These are phyloP conservation scores for Powellomyces hirtus DNA, from an alignment of 192 early-diverging fungal genomes.

Conservation along the genomic window DNA sequence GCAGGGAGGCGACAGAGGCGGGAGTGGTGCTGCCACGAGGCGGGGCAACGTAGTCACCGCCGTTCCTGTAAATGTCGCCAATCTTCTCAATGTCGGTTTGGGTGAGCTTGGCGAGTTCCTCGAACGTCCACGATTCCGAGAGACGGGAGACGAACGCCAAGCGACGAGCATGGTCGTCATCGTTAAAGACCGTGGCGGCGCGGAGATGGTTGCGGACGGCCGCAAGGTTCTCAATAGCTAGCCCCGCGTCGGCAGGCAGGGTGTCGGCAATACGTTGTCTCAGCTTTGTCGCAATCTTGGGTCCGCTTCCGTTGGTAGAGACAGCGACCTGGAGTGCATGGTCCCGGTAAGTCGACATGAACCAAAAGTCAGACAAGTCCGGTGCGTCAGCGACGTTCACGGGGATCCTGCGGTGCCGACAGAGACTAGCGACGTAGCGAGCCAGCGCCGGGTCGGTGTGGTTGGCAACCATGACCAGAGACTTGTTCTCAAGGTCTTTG, in stretches of 20 bases:
- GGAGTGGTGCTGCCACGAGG: not conserved
- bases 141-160: constrained; percentile 77
- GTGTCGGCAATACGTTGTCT: constrained; percentile 64
- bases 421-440: constrained; percentile 53
- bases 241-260: constrained; percentile 62
- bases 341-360: constrained; percentile 80
- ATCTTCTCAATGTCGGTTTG: constrained; percentile 60
- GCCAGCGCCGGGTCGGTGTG: constrained; percentile 41
- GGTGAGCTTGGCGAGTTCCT: constrained; percentile 68
- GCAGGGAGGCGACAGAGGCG: not conserved
- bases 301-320: constrained; percentile 82
- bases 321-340: constrained; percentile 86
- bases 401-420: constrained; percentile 64
- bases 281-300: constrained; percentile 76
- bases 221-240: constrained; percentile 70
- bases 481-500: constrained; percentile 32
- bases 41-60: constrained; percentile 14
- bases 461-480: constrained; percentile 63
- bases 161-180: constrained; percentile 59
- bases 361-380: constrained; percentile 82
- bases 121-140: constrained; percentile 80
- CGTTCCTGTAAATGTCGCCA: constrained; percentile 53
- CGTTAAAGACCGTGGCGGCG: constrained; percentile 43
- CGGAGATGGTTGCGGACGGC: constrained; percentile 50
- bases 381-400: constrained; percentile 82